These are phyloP conservation scores for Rhizopus delemar DNA, from an alignment of 371 early-diverging fungal species.

Conservation along the genomic window DNA sequence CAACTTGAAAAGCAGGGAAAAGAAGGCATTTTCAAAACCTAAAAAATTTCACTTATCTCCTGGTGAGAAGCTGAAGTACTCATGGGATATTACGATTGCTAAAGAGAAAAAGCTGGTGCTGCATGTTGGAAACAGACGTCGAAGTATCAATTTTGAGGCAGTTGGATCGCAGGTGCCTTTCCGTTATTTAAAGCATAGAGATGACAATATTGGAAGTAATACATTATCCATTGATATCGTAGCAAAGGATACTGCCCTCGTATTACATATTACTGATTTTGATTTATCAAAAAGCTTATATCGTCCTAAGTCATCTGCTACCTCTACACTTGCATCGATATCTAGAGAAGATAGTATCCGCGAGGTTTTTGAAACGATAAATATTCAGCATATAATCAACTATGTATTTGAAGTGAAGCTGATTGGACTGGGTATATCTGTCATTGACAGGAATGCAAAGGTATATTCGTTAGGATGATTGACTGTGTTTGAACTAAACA, in stretches of 20 bases:
- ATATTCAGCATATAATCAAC: slow-evolving; percentile 40
- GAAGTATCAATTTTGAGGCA: slow-evolving; percentile 82
- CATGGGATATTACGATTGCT: slow-evolving; percentile 91
- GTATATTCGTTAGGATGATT: slow-evolving; percentile 12
- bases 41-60: slow-evolving; percentile 24
- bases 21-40: slow-evolving; percentile 29
- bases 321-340: slow-evolving; percentile 34
- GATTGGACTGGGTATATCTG: slow-evolving; percentile 76
- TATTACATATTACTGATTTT: slow-evolving; percentile 77
- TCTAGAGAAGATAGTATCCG: slow-evolving; percentile 42
- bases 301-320: slow-evolving; percentile 46
- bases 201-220: slow-evolving; percentile 11
- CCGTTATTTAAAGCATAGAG: slow-evolving; percentile 53
- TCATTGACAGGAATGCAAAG: slow-evolving; percentile 59
- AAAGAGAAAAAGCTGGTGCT: slow-evolving; percentile 71
- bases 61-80: slow-evolving; percentile 66
- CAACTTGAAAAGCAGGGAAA: slow-evolving; percentile 32
- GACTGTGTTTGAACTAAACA: neutral
- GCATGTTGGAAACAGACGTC: slow-evolving; percentile 66
- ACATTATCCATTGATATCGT: slow-evolving; percentile 81
- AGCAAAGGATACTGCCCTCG: slow-evolving; percentile 83
- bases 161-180: slow-evolving; percentile 89
- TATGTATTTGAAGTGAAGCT: slow-evolving; percentile 33
- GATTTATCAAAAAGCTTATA: slow-evolving; percentile 63
- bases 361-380: slow-evolving; percentile 60